Conservation (phyloP, 1,284 basidiomycete species). For the Rhodotorula sp. region DNA sequence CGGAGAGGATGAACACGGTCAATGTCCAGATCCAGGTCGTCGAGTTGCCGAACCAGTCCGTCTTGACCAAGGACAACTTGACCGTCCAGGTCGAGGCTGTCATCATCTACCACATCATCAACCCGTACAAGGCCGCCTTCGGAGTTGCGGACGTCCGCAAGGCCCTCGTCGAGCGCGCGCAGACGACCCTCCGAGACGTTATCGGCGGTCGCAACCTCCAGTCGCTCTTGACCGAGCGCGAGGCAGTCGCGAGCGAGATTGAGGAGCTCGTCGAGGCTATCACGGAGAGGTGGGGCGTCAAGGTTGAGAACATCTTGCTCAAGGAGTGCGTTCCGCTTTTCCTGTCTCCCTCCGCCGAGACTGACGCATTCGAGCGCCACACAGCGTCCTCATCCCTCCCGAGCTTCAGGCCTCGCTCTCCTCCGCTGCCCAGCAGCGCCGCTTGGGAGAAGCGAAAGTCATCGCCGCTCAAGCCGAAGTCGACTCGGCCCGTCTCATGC, state of each 20-base stretch:
- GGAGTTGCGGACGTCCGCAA: slow-evolving; percentile 83
- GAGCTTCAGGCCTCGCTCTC: slow-evolving; percentile 90
- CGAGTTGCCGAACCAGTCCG: slow-evolving; percentile 39
- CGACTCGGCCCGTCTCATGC: slow-evolving; percentile 26
- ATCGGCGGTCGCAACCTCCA: slow-evolving; percentile 60
- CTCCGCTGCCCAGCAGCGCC: slow-evolving; percentile 86
- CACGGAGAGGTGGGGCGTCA: slow-evolving; percentile 79
- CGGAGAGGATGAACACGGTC: slow-evolving; percentile 72
- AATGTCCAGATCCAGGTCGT: slow-evolving; percentile 83
- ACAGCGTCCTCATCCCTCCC: slow-evolving; percentile 75
- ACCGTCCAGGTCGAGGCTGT: slow-evolving; percentile 83
- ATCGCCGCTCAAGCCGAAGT: slow-evolving; percentile 92
- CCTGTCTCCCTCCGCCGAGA: background rate
- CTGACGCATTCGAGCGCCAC: no score
- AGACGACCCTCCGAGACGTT: slow-evolving; percentile 91
- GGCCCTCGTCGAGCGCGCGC: slow-evolving; percentile 87
- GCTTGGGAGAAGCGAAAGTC: slow-evolving; percentile 92
- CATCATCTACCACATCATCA: slow-evolving; percentile 67
- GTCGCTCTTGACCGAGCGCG: slow-evolving; percentile 68
- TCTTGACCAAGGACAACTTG: slow-evolving; percentile 72
- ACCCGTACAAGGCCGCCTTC: slow-evolving; percentile 85
- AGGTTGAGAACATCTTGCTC: slow-evolving; percentile 84
- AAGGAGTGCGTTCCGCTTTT: slow-evolving; percentile 44
- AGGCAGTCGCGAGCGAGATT: slow-evolving; percentile 92
- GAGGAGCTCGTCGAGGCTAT: slow-evolving; percentile 73